Base-by-base conservation (phyloP, 2,329 filamentous ascomycete genomes). In the Neurospora sp. region DNA sequence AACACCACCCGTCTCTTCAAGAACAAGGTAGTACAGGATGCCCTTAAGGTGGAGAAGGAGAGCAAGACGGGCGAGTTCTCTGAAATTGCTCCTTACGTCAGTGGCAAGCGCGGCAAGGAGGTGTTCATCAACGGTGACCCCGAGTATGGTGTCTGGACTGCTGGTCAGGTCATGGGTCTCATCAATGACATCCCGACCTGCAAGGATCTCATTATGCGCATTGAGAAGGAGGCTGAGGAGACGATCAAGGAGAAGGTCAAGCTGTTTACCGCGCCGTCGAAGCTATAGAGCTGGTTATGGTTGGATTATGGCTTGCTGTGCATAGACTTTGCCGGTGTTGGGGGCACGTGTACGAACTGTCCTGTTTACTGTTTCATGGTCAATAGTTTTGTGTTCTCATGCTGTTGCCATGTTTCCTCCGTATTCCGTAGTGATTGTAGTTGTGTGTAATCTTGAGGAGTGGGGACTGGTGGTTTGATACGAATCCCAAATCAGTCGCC, bases 71-170 rank as follows among this genome's bases (percentile, higher is more conserved):
- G 93, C 73, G 92, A 97, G 75, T 99, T 99, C 75, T 86, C 90
- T 72, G 93, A 97, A 81, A 88, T 99, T 52, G 93, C 92, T 28
- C 91, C 91, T 38, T 91, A 88, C 75, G 92, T 99, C 39, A 97
- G 92, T 78, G 96, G 96, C 5, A 92, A 97, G 87, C 86, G 96
- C 73, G 96, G 96, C 39, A 87, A 92, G 72, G 87, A 97, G 83
- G 96, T 98, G 6, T 98, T 97, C 80, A 78, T 94, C 74, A 97
- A 94, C 72, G 96, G 96, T 19, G 96, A 99, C 78, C 87, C 92
- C 68, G 91, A 99, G 77, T 92, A 88, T 78, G 96, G 96, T 69
- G 94, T 97, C 46, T 99, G 96, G 96, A 98, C 96, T 23, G 93
- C 95, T 8, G 96, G 96, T 11, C 95, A 97, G 79, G 95, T 98